Evolutionary conservation across 768 basidiomycete species (phyloP), one percentile per base, ranked within the genome.

Genomic region (Glaciozyma antarctica): DNA sequence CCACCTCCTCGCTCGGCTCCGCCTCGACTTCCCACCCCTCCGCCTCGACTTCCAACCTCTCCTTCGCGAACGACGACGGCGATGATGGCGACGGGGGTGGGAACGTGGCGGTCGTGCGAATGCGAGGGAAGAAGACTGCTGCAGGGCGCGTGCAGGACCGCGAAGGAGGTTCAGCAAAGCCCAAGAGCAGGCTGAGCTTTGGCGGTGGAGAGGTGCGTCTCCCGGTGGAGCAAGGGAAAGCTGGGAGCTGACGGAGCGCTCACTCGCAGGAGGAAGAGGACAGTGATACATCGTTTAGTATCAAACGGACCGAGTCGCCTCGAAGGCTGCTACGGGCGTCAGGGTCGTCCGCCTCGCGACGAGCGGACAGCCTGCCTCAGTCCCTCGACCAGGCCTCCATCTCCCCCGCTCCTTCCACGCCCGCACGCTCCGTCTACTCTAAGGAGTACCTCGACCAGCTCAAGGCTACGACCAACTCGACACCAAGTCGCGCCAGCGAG

Each of bases 371-470:
- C 5, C n/a, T 49, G 21, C 38, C 65, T 6, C 15, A 48, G 0
- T 43, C 60, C 5, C 30, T 30, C 2, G 53, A 45, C 52, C 43
- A 49, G 22, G 51, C 44, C 10, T 21, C 28, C 49, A 45, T 52
- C 30, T 53, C 54, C 22, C 38, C 38, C 38, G 21, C 9, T 15
- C 32, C 32, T 34, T 19, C 58, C n/a, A 28, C 49, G 0, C 7
- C 54, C 2, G 28, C 28, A 9, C 55, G 30, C 47, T 56, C 51
- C 12, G 32, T 68, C n/a, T 79, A 79, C 67, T 77, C 75, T 7
- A 70, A 71, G 10, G 76, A 75, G 47, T 78, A 78, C 65, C 74
- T 79, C 8, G 67, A 76, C 7, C 65, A 77, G 62, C 73, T 79
- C 53, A 78, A 78, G 67, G 75, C 66, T 17, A 58, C 62, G 12